Evolutionary conservation across 192 early-diverging fungal species (phyloP), one percentile per base, ranked within the genome.

Genomic region (Gigaspora rosea): DNA sequence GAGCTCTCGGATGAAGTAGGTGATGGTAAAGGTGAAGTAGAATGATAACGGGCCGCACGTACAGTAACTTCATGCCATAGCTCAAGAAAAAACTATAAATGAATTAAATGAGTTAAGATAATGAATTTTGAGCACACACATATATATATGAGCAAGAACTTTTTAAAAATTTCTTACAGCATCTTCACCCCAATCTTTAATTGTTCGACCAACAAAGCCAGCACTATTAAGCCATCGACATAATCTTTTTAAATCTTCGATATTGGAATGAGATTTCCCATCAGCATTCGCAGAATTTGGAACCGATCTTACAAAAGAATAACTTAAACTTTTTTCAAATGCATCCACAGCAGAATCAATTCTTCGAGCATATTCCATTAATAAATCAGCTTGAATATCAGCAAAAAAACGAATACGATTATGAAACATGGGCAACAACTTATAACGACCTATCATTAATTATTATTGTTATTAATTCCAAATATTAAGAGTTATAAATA

Each of bases 361-460:
- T 22, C 88, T 84, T 3, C 81, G 73, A 15, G 82, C 78, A 35
- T 92, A 89, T 1, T 85, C 75, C 52, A 83, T 83, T 16, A 94
- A 77, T 0, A 94, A 50, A 35, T 88, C 87, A 49, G 92, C 78
- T 77, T 92, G 92, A 33, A 89, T 86, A 36, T 89, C 88, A 8
- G 87, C 79, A 22, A 92, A 68, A 35, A 92, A 86, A 36, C 86
- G 86, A 13, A 90, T 66, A 20, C 82, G 84, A 51, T 88, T 90
- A 59, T 86, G 83, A 59, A 90, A 78, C 57, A 85, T 78, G 2
- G 92, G 90, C 15, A 92, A 78, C 8, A 85, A 78, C 6, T 83
- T 75, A 68, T 90, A 92, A 3, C 90, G 86, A 62, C 89, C 89
- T 88, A 75, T 32, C 9, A 8, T 41, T 54, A 66, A 54, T 71